Evolutionary conservation across 2,329 filamentous ascomycete genomes (phyloP), one percentile per base, ranked within the genome.

Genomic region (Neonectria ditissima): DNA sequence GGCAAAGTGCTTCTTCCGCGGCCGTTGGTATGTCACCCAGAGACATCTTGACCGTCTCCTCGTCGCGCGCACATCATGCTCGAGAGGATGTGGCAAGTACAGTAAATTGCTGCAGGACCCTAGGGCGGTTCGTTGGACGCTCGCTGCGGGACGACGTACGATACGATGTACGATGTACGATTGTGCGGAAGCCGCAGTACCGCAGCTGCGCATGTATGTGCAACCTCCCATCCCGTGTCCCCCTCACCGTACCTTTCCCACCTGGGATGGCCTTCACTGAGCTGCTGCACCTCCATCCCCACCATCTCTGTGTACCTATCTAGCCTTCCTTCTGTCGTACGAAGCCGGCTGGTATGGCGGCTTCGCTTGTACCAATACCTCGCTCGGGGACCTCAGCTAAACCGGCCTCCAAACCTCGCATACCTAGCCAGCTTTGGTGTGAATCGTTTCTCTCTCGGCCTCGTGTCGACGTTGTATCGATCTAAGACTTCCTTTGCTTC

Each of bases 401-500:
- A 16, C 14, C 34, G 5, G 6, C 34, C 5, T 7, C 34, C 34
- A 16, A 37, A 37, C 34, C 22, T 26, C 24, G 16, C 14, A 9
- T 16, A 8, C 44, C 44, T 28, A 47, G 8, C 24, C 14, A 10
- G 22, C 22, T 45, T 28, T 47, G 28, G 26, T 28, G 14, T n/a
- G 34, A 37, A 37, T 37, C 7, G 34, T n/a, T 37, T 7, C 34
- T 37, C 34, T 16, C 14, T n/a, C 14, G n/a, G n/a, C n/a, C 47
- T 28, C 47, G 47, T 50, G n/a, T 50, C 18, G 47, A 22, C n/a
- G 47, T 32, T 50, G 47, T 32, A 50, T 59, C 47, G 55, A 37
- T 26, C n/a, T 52, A n/a, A 50, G 47, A 50, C 47, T 50, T 45
- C 47, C 37, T 44, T 55, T 55, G 37, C 51, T 51, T 61, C 51